Percentiles rank a stretch among this genome's conserved stretches.
Conservation (phyloP, 345 rosid genomes). For the Capsella bursapastoris region DNA sequence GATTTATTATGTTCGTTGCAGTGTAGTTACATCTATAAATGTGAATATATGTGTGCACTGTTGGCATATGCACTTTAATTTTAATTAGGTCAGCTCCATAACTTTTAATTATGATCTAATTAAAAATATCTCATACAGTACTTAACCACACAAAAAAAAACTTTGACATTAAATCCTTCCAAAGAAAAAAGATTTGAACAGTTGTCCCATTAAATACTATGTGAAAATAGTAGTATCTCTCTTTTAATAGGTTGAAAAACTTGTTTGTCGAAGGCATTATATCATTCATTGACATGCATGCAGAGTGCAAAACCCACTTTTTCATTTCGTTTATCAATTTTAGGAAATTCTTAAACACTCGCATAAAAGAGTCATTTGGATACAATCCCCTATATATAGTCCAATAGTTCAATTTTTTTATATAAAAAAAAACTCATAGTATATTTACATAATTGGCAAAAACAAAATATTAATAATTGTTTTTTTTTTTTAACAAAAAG, state of each 20-base stretch:
- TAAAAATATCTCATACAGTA: too few relatives aligned
- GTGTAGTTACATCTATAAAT: too few relatives aligned
- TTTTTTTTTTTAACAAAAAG: neutral
- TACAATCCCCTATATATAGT: neutral
- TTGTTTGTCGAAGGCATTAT: conserved; percentile 33
- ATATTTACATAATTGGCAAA: neutral
- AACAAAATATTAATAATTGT: too few relatives aligned
- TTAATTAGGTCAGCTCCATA: too few relatives aligned
- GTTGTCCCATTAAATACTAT: conserved; percentile 22
- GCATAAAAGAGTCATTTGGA: neutral
- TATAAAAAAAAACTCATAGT: neutral
- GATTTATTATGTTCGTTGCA: too few relatives aligned
- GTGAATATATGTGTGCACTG: too few relatives aligned
- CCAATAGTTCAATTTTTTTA: neutral
- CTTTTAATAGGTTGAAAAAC: conserved; percentile 2
- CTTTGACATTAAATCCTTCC: neutral
- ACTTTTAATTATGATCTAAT: too few relatives aligned
- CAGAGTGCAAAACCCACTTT: conserved; percentile 19
- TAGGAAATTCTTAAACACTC: neutral
- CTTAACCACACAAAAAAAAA: too few relatives aligned
- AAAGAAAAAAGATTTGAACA: neutral
- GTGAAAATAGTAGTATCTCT: too few relatives aligned
- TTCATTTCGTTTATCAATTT: conserved; percentile 13
- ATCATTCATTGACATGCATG: conserved; percentile 14
- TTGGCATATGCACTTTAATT: too few relatives aligned